Conservation (phyloP, 2,329 filamentous ascomycete species). For the Lasiodiplodia hormozganensis region DNA sequence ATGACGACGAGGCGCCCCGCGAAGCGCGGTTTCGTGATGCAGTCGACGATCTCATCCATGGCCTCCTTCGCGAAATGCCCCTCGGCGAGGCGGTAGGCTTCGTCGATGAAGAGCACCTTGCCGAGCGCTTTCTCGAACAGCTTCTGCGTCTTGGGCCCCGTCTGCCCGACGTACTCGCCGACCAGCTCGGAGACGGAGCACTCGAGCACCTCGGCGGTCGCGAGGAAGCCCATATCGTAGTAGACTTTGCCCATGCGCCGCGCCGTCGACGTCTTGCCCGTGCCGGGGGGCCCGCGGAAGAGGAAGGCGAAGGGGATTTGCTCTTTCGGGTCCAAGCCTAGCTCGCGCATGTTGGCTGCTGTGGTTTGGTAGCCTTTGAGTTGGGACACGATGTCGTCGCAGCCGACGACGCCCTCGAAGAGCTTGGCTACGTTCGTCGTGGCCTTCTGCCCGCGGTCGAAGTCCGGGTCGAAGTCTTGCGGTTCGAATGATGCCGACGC, state of each 20-base stretch:
- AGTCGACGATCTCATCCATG: constrained; percentile 60
- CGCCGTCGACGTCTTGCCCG: constrained; percentile 76
- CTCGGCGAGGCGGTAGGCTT: constrained; percentile 70
- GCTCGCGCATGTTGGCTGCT: constrained; percentile 58
- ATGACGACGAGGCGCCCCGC: constrained; percentile 69
- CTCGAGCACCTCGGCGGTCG: constrained; percentile 66
- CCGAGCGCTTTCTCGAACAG: constrained; percentile 69
- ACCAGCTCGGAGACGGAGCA: constrained; percentile 73
- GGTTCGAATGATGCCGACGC: constrained; percentile 45
- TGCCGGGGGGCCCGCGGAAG: constrained; percentile 71
- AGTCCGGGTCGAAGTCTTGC: constrained; percentile 66
- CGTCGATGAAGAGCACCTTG: constrained; percentile 73
- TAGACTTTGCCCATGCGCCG: constrained; percentile 77
- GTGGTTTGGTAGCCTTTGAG: constrained; percentile 63
- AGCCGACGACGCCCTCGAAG: constrained; percentile 66
- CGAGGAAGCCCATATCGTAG: constrained; percentile 75
- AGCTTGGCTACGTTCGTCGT: constrained; percentile 60
- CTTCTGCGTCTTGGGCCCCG: constrained; percentile 69
- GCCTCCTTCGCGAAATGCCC: constrained; percentile 65
- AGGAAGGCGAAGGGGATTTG: constrained; percentile 72
- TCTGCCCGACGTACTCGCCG: constrained; percentile 73
- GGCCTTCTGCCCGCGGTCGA: constrained; percentile 58
- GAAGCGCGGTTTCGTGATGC: constrained; percentile 64
- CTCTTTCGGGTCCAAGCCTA: constrained; percentile 63
- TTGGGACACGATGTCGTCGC: constrained; percentile 60